Base-by-base conservation (phyloP, 768 basidiomycete species). In the Steccherinum ochraceum region DNA sequence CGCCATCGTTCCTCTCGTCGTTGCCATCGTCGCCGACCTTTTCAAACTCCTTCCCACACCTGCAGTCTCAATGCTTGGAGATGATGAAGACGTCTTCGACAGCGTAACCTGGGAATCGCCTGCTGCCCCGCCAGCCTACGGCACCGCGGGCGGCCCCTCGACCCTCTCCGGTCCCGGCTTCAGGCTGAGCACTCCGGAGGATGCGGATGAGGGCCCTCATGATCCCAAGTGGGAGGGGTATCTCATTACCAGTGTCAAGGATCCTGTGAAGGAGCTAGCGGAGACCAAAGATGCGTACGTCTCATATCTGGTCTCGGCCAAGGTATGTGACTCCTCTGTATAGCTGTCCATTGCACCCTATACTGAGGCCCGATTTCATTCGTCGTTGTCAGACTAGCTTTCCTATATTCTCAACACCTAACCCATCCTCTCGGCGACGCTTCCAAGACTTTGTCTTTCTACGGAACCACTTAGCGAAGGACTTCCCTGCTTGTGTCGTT, bases 401-500 rank as follows among this genome's bases (percentile, higher is more conserved):
- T 20, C 80, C 88, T 0, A 87, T 86, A 65, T 98, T 89, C 76
- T 84, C 88, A 2, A 77, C 80, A 3, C 72, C 76, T 4, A 87
- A 74, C 53, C 87, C 90, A 1, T 82, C 83, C 2, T 74, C 88
- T 13, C 82, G 96, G 46, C 78, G 96, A 52, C 84, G 96, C 25
- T 99, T 95, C 70, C 91, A 94, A 61, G 96, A 99, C 69, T 99
- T 99, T 68, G 89, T 90, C 30, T 98, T 98, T 64, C 73, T 99
- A 44, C 76, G 90, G 52, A 84, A 95, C 43, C 82, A 95, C 59
- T 79, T 99, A 21, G 80, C 82, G 11, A 84, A 84, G 70, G 87
- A 94, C 68, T 99, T 97, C 62, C 93, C 93, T 2, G 96, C 96
- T 50, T 95, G 93, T 61, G 93, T 99, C n/a, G 91, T 98, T 0